Percentiles rank a stretch among this genome's conserved stretches.
These are phyloP conservation scores for Lathyrus oleraceus DNA, from an alignment of 306 rosid genomes.

Conservation along the genomic window DNA sequence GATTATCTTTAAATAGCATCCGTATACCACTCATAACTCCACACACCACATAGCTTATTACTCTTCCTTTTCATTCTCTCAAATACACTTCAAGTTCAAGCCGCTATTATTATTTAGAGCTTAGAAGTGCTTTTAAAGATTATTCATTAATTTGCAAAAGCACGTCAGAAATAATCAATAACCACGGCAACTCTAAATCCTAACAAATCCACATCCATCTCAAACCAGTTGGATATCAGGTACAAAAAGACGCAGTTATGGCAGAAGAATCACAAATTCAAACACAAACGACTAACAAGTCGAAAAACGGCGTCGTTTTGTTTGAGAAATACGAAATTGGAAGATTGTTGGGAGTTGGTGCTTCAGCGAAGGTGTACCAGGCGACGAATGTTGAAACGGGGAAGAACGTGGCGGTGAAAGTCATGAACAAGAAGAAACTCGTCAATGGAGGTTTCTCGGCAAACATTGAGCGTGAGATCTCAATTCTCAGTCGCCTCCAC, in stretches of 20 bases:
- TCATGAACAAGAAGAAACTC: conserved; percentile 60
- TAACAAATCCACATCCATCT: background rate
- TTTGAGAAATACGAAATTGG: conserved; percentile 53
- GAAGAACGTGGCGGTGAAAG: conserved; percentile 74
- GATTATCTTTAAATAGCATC: conserved; percentile 5
- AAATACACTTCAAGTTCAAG: background rate
- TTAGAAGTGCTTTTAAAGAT: too few species aligned
- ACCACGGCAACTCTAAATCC: conserved; percentile 14
- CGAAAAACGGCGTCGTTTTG: conserved; percentile 18
- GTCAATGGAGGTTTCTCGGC: conserved; percentile 41
- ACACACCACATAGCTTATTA: background rate
- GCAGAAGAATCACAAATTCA: background rate
- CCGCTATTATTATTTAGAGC: background rate
- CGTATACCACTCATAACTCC: background rate
- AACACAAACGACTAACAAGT: background rate
- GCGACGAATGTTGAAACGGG: conserved; percentile 51
- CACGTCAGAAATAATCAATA: background rate
- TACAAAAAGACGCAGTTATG: conserved; percentile 4
- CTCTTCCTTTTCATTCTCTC: background rate
- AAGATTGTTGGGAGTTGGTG: conserved; percentile 65
- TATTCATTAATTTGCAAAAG: background rate
- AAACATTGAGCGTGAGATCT: conserved; percentile 69
- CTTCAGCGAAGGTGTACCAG: conserved; percentile 80
- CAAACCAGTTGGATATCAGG: background rate
- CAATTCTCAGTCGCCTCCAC: conserved; percentile 71